phyloP scores from a whole-genome alignment of 306 rosid species.

The Dryas octopetala region DNA sequence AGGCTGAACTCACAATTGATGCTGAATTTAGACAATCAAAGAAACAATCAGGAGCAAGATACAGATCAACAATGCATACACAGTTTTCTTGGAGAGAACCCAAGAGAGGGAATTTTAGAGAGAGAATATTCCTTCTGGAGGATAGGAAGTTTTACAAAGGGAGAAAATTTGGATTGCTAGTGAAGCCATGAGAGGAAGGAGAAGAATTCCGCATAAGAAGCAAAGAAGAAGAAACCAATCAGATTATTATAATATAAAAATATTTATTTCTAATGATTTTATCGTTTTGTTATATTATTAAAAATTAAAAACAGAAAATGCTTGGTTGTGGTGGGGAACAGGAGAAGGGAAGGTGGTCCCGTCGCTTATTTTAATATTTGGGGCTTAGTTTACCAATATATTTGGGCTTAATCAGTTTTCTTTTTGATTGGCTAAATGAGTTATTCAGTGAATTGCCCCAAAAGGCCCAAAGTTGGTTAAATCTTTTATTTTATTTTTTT shows the following conservation, averaged over 20 bases:
- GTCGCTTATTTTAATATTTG: too few species aligned
- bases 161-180: constrained; percentile 49
- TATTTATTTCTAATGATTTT: background rate
- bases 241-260: constrained; percentile 3
- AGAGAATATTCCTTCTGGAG: constrained; percentile 22
- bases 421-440: too few species aligned
- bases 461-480: too few species aligned
- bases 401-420: too few species aligned
- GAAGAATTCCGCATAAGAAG: constrained; percentile 44
- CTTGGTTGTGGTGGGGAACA: background rate
- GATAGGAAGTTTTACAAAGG: constrained; percentile 36
- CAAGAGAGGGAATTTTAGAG: constrained; percentile 22
- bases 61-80: constrained; percentile 53
- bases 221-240: constrained; percentile 52
- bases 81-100: constrained; percentile 29
- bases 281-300: background rate
- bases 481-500: too few species aligned
- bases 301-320: background rate
- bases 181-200: constrained; percentile 38
- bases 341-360: background rate
- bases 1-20: constrained; percentile 42
- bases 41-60: background rate
- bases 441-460: too few species aligned
- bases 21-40: constrained; percentile 28
- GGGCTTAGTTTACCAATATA: too few species aligned